Evolutionary conservation across 257 asterid genomes (phyloP).

Genomic region (Lantana camara): DNA sequence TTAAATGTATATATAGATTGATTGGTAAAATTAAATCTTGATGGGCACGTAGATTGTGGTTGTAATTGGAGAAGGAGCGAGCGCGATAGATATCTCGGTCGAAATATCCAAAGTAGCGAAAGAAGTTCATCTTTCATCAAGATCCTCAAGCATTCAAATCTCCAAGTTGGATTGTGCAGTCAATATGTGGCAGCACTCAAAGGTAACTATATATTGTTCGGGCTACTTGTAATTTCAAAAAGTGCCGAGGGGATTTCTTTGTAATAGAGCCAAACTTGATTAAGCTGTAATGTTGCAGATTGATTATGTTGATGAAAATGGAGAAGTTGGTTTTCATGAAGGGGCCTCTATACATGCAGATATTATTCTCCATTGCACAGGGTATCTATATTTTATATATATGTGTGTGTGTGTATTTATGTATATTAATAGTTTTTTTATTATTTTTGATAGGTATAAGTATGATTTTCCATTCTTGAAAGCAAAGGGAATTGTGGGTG

Average conservation of each 20-base stretch:
- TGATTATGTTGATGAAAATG: conserved; percentile 46
- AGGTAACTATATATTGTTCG: too few species aligned
- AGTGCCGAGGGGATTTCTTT: too few species aligned
- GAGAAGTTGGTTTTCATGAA: conserved; percentile 54
- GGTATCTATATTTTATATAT: too few species aligned
- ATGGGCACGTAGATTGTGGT: conserved; percentile 57
- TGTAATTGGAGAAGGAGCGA: conserved; percentile 57
- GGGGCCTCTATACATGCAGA: conserved; percentile 54
- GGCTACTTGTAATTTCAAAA: too few species aligned
- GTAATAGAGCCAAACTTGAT: too few species aligned
- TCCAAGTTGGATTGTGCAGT: conserved; percentile 33
- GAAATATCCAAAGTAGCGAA: conserved; percentile 56
- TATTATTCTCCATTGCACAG: conserved; percentile 60
- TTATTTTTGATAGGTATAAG: conserved; percentile 32
- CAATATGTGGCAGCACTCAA: conserved; percentile 41
- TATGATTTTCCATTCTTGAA: conserved; percentile 43
- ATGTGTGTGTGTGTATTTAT: too few species aligned
- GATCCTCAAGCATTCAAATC: conserved; percentile 29
- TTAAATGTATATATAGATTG: too few species aligned
- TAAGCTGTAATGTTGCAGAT: conserved; percentile 36
- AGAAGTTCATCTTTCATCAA: conserved; percentile 65
- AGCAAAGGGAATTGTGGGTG: conserved; percentile 39
- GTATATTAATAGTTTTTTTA: too few species aligned
- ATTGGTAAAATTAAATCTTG: not conserved
- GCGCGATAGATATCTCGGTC: conserved; percentile 52